phyloP scores from a whole-genome alignment of 2,329 filamentous ascomycete species.

The Colletotrichum sp. region DNA sequence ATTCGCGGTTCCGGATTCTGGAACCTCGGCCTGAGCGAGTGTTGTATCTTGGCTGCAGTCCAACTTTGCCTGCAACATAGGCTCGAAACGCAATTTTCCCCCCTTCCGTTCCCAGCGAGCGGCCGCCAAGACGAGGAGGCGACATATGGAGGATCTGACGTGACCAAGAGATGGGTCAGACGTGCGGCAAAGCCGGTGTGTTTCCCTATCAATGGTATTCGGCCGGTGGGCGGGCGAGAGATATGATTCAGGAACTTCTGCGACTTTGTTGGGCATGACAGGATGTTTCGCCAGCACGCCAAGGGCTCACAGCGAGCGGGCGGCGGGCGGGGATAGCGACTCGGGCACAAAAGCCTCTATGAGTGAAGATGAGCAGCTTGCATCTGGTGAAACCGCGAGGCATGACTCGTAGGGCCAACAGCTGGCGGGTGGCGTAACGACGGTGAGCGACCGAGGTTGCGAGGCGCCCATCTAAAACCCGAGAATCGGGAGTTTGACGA shows the following conservation, averaged over 20 bases:
- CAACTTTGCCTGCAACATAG: background rate
- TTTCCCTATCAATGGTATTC: constrained; percentile 5
- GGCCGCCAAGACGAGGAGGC: background rate
- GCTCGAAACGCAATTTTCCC: background rate
- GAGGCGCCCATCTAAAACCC: background rate
- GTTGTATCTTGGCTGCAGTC: background rate
- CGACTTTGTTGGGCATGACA: constrained; percentile 8
- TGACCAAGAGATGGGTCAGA: constrained; percentile 9
- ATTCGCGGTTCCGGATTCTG: background rate
- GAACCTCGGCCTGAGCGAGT: background rate
- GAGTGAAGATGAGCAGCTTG: constrained; percentile 7
- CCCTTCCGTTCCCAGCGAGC: background rate
- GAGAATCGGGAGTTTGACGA: constrained; percentile 11
- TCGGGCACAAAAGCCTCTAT: background rate
- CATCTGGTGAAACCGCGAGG: background rate
- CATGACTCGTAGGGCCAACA: constrained; percentile 11
- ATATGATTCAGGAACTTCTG: constrained; percentile 18
- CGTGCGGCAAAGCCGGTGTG: constrained; percentile 7
- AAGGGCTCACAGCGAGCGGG: background rate
- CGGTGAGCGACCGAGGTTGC: constrained; percentile 8
- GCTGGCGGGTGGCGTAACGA: background rate
- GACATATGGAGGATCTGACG: background rate
- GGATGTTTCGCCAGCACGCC: background rate
- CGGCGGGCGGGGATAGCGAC: background rate
- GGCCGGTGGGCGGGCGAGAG: background rate